A percentile compares a stretch with the other conserved stretches of the same genome.
Evolutionary conservation across 192 early-diverging fungal genomes (phyloP).

Genomic region (Podila clonocystis): DNA sequence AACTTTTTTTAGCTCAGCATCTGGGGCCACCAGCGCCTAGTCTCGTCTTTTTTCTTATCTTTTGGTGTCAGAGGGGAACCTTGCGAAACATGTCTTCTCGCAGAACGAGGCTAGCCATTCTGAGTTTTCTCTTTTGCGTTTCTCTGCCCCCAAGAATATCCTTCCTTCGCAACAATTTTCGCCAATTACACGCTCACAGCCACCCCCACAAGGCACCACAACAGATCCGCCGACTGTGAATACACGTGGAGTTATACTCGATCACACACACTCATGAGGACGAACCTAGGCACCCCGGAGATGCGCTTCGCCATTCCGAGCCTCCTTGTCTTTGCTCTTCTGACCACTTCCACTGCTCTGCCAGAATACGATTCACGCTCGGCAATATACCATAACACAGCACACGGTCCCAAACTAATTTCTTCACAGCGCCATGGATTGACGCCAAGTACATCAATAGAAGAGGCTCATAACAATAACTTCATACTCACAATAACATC

Average conservation of each 20-base stretch:
- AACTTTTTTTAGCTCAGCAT: no score
- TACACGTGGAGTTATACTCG: not conserved
- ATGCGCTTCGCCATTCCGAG: not conserved
- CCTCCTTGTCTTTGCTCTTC: not conserved
- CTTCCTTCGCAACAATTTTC: no score
- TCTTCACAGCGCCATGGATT: no score
- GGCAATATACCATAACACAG: not conserved
- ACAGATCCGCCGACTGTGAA: no score
- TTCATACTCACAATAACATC: not conserved
- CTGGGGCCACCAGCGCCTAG: slow-evolving; percentile 56
- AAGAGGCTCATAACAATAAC: no score
- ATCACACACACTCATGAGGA: not conserved
- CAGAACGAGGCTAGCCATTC: not conserved
- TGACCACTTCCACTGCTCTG: not conserved
- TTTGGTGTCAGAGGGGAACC: not conserved
- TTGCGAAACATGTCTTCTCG: not conserved
- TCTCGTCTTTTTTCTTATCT: not conserved
- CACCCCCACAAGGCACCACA: no score
- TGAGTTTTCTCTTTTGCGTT: not conserved
- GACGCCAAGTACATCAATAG: no score
- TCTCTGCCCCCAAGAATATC: not conserved
- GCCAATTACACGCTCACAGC: no score
- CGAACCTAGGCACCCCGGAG: not conserved
- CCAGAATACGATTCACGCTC: not conserved
- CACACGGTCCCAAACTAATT: not conserved